These are phyloP conservation scores for Penicillium psychrosexuale DNA, from an alignment of 2,329 filamentous ascomycete species.

Conservation along the genomic window DNA sequence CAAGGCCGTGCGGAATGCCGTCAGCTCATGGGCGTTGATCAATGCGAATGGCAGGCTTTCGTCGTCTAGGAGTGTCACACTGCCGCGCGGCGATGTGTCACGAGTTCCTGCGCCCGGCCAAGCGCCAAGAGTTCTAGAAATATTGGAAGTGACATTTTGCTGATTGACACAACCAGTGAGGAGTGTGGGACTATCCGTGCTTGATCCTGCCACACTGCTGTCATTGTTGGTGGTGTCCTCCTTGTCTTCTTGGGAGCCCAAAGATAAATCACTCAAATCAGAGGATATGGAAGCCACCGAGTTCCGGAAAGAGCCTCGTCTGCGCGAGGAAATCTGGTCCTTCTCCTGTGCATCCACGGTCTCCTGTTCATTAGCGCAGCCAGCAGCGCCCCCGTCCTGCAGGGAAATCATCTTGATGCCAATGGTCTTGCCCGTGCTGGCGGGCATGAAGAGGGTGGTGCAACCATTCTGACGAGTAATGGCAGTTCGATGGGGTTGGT, in stretches of 20 bases:
- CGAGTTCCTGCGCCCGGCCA: conserved; percentile 36
- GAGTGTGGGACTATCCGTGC: conserved; percentile 30
- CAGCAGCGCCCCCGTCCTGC: conserved; percentile 33
- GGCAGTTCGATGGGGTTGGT: conserved; percentile 60
- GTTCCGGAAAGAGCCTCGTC: conserved; percentile 22
- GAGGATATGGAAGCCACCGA: conserved; percentile 37
- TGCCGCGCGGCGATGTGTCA: conserved; percentile 54
- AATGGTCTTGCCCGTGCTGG: conserved; percentile 56
- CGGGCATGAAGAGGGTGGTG: conserved; percentile 66
- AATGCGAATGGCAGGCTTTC: conserved; percentile 59
- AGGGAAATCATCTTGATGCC: conserved; percentile 66
- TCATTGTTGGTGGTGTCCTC: conserved; percentile 11
- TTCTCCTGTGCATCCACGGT: conserved; percentile 15
- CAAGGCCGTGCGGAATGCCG: conserved; percentile 66
- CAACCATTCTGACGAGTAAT: conserved; percentile 60
- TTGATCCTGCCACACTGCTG: conserved; percentile 4
- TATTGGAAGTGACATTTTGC: conserved; percentile 24
- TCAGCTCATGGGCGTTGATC: conserved; percentile 66
- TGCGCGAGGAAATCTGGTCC: conserved; percentile 15
- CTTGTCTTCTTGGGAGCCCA: conserved; percentile 30
- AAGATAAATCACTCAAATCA: conserved; percentile 34
- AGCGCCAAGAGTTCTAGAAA: conserved; percentile 32
- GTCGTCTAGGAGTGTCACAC: conserved; percentile 58
- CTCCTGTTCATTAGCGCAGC: conserved; percentile 35
- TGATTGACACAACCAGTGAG: conserved; percentile 32